These are phyloP conservation scores for Rhynchospora tenuis DNA, from an alignment of 176 grass and related monocot genomes.

Conservation along the genomic window DNA sequence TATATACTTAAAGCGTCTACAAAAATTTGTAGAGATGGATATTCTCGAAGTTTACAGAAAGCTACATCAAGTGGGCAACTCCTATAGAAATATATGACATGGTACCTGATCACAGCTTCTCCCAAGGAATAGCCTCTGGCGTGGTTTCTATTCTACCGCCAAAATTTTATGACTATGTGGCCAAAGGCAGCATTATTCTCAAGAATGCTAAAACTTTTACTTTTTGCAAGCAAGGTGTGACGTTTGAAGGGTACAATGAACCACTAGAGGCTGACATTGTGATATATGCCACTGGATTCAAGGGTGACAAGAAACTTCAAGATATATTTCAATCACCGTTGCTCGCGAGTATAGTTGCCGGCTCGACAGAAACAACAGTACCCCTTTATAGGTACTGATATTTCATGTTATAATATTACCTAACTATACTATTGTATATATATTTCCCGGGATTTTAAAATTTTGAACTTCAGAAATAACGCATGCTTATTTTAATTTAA, in stretches of 20 bases:
- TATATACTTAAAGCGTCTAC: neutral
- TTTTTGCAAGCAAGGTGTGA: constrained; percentile 37
- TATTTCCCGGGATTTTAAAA: neutral
- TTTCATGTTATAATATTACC: neutral
- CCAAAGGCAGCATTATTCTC: constrained; percentile 33
- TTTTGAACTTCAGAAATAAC: too few species aligned
- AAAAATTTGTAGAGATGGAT: constrained; percentile 33
- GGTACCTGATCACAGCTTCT: constrained; percentile 43
- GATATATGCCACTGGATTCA: constrained; percentile 48
- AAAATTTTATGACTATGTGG: constrained; percentile 35
- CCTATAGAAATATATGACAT: constrained; percentile 40
- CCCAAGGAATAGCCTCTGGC: constrained; percentile 19
- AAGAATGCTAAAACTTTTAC: constrained; percentile 21
- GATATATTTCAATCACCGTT: constrained; percentile 27
- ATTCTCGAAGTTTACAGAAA: constrained; percentile 25
- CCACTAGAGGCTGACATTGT: constrained; percentile 23
- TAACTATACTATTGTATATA: neutral
- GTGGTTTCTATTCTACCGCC: constrained; percentile 21
- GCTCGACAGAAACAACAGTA: constrained; percentile 12
- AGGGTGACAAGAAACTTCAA: constrained; percentile 41
- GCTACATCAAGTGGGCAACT: constrained; percentile 20
- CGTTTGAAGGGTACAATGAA: constrained; percentile 13
- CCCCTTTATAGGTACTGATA: constrained; percentile 20
- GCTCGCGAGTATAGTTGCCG: constrained; percentile 18
- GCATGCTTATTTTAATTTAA: too few species aligned